phyloP scores from a whole-genome alignment of 768 basidiomycete species.

The Termitomyces sp. region DNA sequence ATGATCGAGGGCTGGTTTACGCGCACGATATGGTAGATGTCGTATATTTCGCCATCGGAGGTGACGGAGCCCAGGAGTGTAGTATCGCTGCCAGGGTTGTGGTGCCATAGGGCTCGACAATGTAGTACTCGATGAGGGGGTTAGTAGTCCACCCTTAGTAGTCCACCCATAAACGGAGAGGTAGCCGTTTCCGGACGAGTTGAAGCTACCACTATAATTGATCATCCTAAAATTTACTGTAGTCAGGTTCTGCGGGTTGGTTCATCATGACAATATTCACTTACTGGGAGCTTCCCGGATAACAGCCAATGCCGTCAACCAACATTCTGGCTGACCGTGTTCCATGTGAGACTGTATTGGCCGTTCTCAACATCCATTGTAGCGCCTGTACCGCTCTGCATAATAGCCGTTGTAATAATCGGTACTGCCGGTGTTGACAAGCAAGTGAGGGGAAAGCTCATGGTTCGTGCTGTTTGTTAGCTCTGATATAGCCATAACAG shows the following conservation, averaged over 20 bases:
- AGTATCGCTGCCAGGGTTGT: constrained; percentile 31
- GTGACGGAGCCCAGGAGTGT: constrained; percentile 32
- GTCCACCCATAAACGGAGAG: constrained; percentile 44
- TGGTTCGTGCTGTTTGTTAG: constrained; percentile 13
- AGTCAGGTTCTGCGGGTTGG: not conserved
- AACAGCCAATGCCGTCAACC: constrained; percentile 36
- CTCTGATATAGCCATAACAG: constrained; percentile 8
- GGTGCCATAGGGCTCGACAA: constrained; percentile 35
- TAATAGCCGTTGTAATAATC: constrained; percentile 29
- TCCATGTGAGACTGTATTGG: constrained; percentile 27
- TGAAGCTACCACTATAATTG: constrained; percentile 29
- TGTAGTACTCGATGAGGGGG: constrained; percentile 44
- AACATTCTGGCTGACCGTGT: constrained; percentile 24
- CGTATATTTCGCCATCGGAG: constrained; percentile 36
- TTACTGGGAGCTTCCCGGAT: constrained; percentile 26
- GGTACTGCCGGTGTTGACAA: constrained; percentile 15
- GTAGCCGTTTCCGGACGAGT: constrained; percentile 34
- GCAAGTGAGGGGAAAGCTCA: constrained; percentile 11
- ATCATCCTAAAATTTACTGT: constrained; percentile 21
- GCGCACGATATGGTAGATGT: constrained; percentile 32
- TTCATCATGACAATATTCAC: not conserved
- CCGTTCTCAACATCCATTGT: constrained; percentile 28
- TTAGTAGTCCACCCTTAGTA: too few species aligned
- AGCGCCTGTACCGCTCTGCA: constrained; percentile 22
- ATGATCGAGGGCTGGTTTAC: constrained; percentile 35